Percentiles rank a stretch among this genome's conserved stretches.
phyloP scores from a whole-genome alignment of 208 protist genomes.

The Phytomonas sp. region DNA sequence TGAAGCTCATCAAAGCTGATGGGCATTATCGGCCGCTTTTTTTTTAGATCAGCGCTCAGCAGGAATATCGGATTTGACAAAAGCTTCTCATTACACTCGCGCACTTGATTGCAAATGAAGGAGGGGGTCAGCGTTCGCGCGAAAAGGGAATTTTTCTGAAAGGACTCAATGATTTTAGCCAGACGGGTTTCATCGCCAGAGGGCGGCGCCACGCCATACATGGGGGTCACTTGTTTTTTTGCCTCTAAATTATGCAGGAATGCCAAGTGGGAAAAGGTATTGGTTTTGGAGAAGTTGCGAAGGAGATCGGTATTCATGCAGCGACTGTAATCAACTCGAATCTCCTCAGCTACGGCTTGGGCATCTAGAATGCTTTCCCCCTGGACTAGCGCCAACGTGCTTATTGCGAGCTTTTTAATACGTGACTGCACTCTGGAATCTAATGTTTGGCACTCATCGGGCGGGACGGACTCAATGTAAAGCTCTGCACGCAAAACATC shows the following conservation, averaged over 20 bases:
- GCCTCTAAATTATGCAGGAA: not conserved
- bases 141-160: conserved; percentile 56
- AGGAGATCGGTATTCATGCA: conserved; percentile 86
- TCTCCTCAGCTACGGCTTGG: conserved; percentile 55
- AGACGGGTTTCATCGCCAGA: conserved; percentile 30
- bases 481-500: conserved; percentile 78
- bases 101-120: conserved; percentile 55
- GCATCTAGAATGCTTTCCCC: conserved; percentile 69
- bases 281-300: conserved; percentile 42
- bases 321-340: conserved; percentile 80
- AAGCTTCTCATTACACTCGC: conserved; percentile 64
- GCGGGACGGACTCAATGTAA: conserved; percentile 92
- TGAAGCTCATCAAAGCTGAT: conserved; percentile 89
- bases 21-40: conserved; percentile 52
- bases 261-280: conserved; percentile 25
- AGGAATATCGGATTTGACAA: conserved; percentile 68
- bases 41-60: conserved; percentile 29
- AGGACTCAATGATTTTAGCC: conserved; percentile 28
- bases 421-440: conserved; percentile 52
- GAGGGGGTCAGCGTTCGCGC: conserved; percentile 30
- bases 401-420: conserved; percentile 60
- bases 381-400: conserved; percentile 60
- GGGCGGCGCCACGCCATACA: conserved; percentile 40
- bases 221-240: conserved; percentile 10
- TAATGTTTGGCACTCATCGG: conserved; percentile 81